These are phyloP conservation scores for Alternaria tenuissima DNA, from an alignment of 2,329 filamentous ascomycete species.

Conservation along the genomic window DNA sequence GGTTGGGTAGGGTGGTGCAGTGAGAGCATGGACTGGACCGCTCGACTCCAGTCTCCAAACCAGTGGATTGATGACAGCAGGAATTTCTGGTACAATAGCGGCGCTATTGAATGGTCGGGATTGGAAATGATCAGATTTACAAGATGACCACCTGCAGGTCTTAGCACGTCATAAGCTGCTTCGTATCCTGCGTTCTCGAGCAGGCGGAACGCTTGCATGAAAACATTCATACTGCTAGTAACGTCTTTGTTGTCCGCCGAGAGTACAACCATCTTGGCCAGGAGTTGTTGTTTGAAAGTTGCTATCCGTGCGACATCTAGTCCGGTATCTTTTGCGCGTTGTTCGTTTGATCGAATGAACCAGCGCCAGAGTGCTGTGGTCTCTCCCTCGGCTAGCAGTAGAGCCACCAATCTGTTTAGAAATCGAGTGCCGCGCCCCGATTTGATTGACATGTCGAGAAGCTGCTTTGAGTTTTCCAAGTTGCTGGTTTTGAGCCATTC, in stretches of 20 bases:
- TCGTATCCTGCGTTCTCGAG: slow-evolving; percentile 19
- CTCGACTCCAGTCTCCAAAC: slow-evolving; percentile 32
- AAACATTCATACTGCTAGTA: slow-evolving; percentile 30
- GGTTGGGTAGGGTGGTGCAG: slow-evolving; percentile 40
- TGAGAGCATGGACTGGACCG: slow-evolving; percentile 39
- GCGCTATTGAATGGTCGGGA: slow-evolving; percentile 10
- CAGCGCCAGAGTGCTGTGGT: slow-evolving; percentile 39
- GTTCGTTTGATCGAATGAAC: slow-evolving; percentile 31
- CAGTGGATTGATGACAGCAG: slow-evolving; percentile 29
- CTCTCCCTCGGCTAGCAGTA: slow-evolving; percentile 35
- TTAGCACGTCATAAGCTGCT: slow-evolving; percentile 21
- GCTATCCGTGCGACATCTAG: slow-evolving; percentile 18
- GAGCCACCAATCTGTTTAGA: slow-evolving; percentile 28
- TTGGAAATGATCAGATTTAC: slow-evolving; percentile 35
- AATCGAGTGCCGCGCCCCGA: slow-evolving; percentile 17
- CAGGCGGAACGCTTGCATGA: slow-evolving; percentile 35
- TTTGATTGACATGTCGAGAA: slow-evolving; percentile 29
- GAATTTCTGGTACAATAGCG: slow-evolving; percentile 39
- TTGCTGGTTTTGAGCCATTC: slow-evolving; percentile 44
- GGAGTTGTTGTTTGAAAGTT: slow-evolving; percentile 32
- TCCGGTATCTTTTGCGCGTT: slow-evolving; percentile 29
- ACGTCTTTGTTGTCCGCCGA: slow-evolving; percentile 21
- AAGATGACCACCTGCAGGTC: slow-evolving; percentile 34
- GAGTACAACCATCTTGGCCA: slow-evolving; percentile 34
- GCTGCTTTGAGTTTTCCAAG: slow-evolving; percentile 37